Percentiles rank a stretch among this genome's conserved stretches.
Conservation (phyloP, 2,329 filamentous ascomycete genomes). For the Monosporascus sp. region DNA sequence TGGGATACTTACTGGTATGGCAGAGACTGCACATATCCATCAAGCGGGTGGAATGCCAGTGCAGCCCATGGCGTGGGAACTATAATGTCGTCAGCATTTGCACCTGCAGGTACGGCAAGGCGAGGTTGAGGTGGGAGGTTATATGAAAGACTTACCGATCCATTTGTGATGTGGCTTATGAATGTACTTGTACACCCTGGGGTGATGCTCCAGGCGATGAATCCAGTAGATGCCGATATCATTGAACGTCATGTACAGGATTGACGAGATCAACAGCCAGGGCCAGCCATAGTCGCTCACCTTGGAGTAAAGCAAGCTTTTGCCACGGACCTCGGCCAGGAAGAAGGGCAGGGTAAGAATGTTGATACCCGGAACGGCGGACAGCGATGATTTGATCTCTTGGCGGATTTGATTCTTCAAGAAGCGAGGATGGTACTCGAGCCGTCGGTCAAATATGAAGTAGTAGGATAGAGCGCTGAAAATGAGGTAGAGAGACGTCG, state of each 20-base stretch:
- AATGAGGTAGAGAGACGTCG: slow-evolving; percentile 50
- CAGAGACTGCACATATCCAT: slow-evolving; percentile 40
- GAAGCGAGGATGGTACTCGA: slow-evolving; percentile 42
- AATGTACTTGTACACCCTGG: slow-evolving; percentile 39
- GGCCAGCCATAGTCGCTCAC: slow-evolving; percentile 33
- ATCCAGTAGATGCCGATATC: slow-evolving; percentile 44
- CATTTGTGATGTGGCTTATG: slow-evolving; percentile 46
- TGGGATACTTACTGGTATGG: slow-evolving; percentile 37
- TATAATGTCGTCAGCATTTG: slow-evolving; percentile 8
- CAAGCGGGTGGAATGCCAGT: slow-evolving; percentile 41
- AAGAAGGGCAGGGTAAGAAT: slow-evolving; percentile 40
- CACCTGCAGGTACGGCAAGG: not conserved
- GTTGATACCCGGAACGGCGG: slow-evolving; percentile 38
- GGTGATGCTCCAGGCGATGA: slow-evolving; percentile 33
- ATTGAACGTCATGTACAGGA: slow-evolving; percentile 40
- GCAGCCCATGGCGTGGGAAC: slow-evolving; percentile 42
- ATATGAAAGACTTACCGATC: slow-evolving; percentile 22
- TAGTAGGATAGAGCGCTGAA: slow-evolving; percentile 67
- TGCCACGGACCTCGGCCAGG: slow-evolving; percentile 40
- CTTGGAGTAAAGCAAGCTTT: slow-evolving; percentile 35
- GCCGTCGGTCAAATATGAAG: slow-evolving; percentile 50
- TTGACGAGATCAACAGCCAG: slow-evolving; percentile 32
- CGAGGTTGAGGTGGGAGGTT: too few species aligned
- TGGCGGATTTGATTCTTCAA: slow-evolving; percentile 40
- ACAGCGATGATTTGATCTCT: slow-evolving; percentile 38